Evolutionary conservation across 805 yeast genomes (phyloP).

Genomic region (Myxozyma udenii): DNA sequence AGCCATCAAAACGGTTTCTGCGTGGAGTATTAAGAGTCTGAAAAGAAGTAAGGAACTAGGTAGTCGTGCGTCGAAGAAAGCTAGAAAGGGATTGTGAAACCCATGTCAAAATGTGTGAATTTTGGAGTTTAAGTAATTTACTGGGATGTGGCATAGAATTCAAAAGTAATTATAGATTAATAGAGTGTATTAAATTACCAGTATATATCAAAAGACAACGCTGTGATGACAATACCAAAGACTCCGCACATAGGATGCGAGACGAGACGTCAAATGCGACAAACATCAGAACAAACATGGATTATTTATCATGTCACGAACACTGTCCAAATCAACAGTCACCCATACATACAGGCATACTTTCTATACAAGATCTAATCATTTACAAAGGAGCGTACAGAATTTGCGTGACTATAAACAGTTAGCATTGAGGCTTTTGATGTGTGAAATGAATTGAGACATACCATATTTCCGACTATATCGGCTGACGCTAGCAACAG

Average conservation of each 20-base stretch:
- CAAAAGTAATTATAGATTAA: too few relatives aligned
- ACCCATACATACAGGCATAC: too few relatives aligned
- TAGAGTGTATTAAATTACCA: too few relatives aligned
- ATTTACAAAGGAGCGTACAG: conserved; percentile 64
- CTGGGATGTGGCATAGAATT: too few relatives aligned
- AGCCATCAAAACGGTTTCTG: conserved; percentile 10
- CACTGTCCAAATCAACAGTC: too few relatives aligned
- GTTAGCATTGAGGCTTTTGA: too few relatives aligned
- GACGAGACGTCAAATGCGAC: conserved; percentile 2
- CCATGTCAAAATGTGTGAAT: neutral
- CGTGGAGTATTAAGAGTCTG: conserved; percentile 14
- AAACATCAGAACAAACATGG: conserved; percentile 3
- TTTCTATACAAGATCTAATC: too few relatives aligned
- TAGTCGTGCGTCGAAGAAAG: conserved; percentile 10
- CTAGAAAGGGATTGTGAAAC: neutral
- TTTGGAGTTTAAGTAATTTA: too few relatives aligned
- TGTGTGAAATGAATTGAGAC: neutral
- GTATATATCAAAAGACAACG: neutral
- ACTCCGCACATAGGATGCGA: neutral
- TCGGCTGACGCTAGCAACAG: conserved; percentile 88
- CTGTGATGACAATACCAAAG: neutral
- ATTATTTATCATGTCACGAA: too few relatives aligned
- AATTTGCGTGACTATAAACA: conserved; percentile 52
- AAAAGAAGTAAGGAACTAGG: conserved; percentile 7
- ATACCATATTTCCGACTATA: conserved; percentile 78